Evolutionary conservation across 257 asterid genomes (phyloP).

Genomic region (Sherardia arvensis): DNA sequence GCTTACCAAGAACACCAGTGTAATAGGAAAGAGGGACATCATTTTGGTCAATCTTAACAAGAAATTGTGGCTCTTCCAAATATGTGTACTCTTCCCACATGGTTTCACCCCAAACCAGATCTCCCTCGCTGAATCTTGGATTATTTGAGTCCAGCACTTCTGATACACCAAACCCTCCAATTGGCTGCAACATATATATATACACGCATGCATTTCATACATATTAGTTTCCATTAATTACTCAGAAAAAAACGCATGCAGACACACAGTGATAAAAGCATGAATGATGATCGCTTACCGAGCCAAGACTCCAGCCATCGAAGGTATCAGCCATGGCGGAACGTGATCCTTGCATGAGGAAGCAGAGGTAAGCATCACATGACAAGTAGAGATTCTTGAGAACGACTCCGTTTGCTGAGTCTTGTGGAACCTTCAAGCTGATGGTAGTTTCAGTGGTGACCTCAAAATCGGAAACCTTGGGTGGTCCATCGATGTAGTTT

Average conservation of each 20-base stretch:
- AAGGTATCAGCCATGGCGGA: background rate
- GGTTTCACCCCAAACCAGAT: slow-evolving; percentile 2
- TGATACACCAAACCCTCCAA: slow-evolving; percentile 24
- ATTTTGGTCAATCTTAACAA: slow-evolving; percentile 13
- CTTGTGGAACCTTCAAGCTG: slow-evolving; percentile 5
- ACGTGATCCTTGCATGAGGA: background rate
- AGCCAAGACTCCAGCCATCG: slow-evolving; percentile 1
- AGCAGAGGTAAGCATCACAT: background rate
- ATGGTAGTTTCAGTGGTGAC: background rate
- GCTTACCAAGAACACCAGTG: slow-evolving; percentile 26
- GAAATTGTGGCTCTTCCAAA: background rate
- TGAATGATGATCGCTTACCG: background rate
- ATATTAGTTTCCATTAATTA: background rate
- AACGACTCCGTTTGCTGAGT: background rate
- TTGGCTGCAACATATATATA: background rate
- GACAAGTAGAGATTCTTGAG: slow-evolving; percentile 6
- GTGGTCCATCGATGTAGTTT: background rate
- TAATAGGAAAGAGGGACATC: slow-evolving; percentile 42
- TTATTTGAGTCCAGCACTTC: slow-evolving; percentile 21
- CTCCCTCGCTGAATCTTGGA: slow-evolving; percentile 20
- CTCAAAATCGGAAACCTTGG: slow-evolving; percentile 9
- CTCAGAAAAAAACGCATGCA: no score
- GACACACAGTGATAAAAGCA: background rate
- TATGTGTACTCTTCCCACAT: slow-evolving; percentile 22
- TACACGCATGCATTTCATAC: background rate